Base-by-base conservation (phyloP, 2,329 filamentous ascomycete genomes). In the Stagonosporopsis tanaceti region DNA sequence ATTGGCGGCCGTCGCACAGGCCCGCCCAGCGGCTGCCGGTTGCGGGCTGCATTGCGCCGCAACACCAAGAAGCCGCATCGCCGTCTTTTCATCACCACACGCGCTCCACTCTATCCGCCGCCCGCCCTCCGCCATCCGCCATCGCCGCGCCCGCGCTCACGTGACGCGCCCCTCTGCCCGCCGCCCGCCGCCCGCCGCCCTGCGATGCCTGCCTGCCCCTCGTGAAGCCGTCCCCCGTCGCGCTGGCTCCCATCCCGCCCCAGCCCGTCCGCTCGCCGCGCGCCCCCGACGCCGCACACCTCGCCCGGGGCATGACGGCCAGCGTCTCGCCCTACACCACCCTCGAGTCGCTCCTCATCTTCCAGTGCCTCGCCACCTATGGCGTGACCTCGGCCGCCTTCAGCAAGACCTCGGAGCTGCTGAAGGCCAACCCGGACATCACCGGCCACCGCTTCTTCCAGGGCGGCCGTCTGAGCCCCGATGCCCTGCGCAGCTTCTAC, bases 331-430 rank as follows among this genome's bases (percentile, higher is more conserved):
- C 84, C 71, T 93, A 95, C 79, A 94, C 92, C 73, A 86, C 89
- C 67, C 90, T 96, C 81, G 93, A 96, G 84, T 90, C 89, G 72
- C 84, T 96, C 61, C 85, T 95, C 65, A 85, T 96, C 71, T 94
- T 95, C 80, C 91, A 94, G 78, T 89, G 89, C 60, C 84, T 96
- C 63, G 84, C 87, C 65, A 81, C 82, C 66, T 84, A 90, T 76
- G 90, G 90, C 72, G 81, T 87, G 64, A 84, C 87, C 64, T 80
- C 86, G 50, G 76, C 82, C 60, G 87, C 85, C 73, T 95, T 96
- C 79, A 79, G 80, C 69, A 84, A 83, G 66, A 91, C 95, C 62
- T 93, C 92, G 57, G 85, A 90, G 63, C 79, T 89, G 58, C 85
- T 98, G 62, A 89, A 85, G 77, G 87, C 83, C 70, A 93, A 96